Evolutionary conservation across 306 rosid genomes (phyloP), one percentile per base, ranked within the genome.

Genomic region (Casuarina cunninghamiana): DNA sequence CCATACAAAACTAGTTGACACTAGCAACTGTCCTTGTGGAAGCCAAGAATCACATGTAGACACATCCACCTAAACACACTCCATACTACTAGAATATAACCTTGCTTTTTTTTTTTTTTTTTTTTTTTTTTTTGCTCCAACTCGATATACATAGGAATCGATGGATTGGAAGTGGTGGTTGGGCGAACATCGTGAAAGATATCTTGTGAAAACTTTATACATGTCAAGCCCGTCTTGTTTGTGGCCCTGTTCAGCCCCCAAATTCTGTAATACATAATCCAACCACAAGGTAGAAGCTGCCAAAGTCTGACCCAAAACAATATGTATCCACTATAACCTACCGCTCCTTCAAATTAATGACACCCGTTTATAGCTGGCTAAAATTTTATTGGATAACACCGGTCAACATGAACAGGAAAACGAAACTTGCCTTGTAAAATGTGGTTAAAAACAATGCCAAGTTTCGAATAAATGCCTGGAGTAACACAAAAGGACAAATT

Each of bases 391-490:
- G 15, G 11, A 61, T 4, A n/a, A 35, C 12, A 10, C 16, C 0
- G 46, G 21, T 63, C 74, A 38, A 54, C 42, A 48, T 6, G 46
- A 43, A 26, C 19, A 12, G 66, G 55, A 46, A 77, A 57, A 71
- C 53, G 75, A 79, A 44, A 45, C 81, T 85, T 83, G 72, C 99
- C 97, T 93, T 93, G 87, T 38, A 88, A 80, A 93, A 93, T 26
- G 99, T 89, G 75, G 99, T 96, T 87, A 96, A 93, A 84, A 93
- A 93, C 74, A 96, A 83, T 16, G 97, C 99, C 85, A 96, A 82
- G 72, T 96, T 96, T 87, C 93, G 99, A 77, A 93, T 93, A 84
- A 93, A 96, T 63, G 90, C 97, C 99, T 96, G 83, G 55, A 69
- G 53, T 69, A 74, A 54, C 83, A 61, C 54, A 71, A 57, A 17